Conservation (phyloP, 345 rosid genomes). For the Rhizophora apiculata region DNA sequence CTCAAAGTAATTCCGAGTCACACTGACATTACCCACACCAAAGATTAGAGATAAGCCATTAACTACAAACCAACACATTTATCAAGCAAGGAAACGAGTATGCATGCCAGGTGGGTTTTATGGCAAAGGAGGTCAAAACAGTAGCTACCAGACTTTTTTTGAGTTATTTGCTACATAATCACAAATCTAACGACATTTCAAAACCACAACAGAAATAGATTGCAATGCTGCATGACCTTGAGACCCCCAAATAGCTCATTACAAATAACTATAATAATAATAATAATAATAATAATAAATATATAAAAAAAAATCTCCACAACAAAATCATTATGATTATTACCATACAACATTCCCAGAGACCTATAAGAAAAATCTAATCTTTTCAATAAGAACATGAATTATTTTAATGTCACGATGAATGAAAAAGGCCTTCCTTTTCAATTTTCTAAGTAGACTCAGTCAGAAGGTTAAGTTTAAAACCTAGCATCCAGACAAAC, state of each 20-base stretch:
- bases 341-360: too few relatives aligned
- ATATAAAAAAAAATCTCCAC: too few relatives aligned
- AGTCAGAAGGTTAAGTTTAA: not conserved
- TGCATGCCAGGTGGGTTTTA: not conserved
- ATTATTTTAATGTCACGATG: too few relatives aligned
- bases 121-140: not conserved
- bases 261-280: too few relatives aligned
- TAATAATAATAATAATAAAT: too few relatives aligned
- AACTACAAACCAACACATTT: too few relatives aligned
- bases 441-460: not conserved
- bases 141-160: not conserved
- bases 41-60: not conserved
- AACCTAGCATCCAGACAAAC: not conserved
- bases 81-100: not conserved
- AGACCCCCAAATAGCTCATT: too few relatives aligned
- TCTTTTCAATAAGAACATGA: too few relatives aligned
- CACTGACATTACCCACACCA: constrained; percentile 37
- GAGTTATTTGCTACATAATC: not conserved
- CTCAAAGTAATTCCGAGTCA: constrained; percentile 82
- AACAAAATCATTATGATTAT: too few relatives aligned
- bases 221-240: too few relatives aligned
- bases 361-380: too few relatives aligned
- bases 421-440: not conserved
- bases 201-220: not conserved
- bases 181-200: not conserved